Evolutionary conservation across 805 yeast species (phyloP).

Genomic region (Saturnispora quitensis): DNA sequence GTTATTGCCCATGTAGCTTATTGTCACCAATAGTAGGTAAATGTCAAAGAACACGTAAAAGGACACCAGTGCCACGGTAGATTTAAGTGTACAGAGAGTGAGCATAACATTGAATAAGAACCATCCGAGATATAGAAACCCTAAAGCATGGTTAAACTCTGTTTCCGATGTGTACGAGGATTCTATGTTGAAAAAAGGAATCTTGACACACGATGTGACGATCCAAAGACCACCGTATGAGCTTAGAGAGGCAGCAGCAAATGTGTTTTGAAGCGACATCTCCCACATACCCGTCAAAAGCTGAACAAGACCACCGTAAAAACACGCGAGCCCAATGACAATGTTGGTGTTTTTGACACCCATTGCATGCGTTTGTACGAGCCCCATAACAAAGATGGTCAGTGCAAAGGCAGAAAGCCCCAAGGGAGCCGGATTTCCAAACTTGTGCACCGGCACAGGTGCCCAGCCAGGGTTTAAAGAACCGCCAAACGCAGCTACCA

Average conservation of each 20-base stretch:
- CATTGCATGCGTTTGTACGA: conserved; percentile 57
- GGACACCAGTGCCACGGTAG: conserved; percentile 42
- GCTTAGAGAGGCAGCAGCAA: conserved; percentile 56
- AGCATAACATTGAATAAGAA: conserved; percentile 52
- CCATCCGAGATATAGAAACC: conserved; percentile 55
- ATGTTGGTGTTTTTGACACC: conserved; percentile 54
- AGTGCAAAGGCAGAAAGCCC: conserved; percentile 69
- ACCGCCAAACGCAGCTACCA: conserved; percentile 73
- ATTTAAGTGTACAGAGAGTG: conserved; percentile 47
- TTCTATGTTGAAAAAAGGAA: conserved; percentile 49
- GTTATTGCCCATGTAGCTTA: conserved; percentile 42
- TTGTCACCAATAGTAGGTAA: conserved; percentile 43
- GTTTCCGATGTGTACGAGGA: conserved; percentile 37
- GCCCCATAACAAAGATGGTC: conserved; percentile 55
- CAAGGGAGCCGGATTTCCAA: conserved; percentile 71
- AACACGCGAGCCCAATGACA: conserved; percentile 56
- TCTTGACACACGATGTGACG: conserved; percentile 54
- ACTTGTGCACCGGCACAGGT: conserved; percentile 47
- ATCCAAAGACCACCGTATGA: conserved; percentile 73
- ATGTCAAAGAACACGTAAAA: conserved; percentile 44
- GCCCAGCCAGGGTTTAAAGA: conserved; percentile 60
- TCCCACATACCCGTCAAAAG: conserved; percentile 69
- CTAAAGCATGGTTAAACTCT: conserved; percentile 42
- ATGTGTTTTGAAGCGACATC: conserved; percentile 62
- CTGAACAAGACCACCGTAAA: conserved; percentile 68